Evolutionary conservation across 139 green algal genomes (phyloP).

Genomic region (Spirogloea muscicola): DNA sequence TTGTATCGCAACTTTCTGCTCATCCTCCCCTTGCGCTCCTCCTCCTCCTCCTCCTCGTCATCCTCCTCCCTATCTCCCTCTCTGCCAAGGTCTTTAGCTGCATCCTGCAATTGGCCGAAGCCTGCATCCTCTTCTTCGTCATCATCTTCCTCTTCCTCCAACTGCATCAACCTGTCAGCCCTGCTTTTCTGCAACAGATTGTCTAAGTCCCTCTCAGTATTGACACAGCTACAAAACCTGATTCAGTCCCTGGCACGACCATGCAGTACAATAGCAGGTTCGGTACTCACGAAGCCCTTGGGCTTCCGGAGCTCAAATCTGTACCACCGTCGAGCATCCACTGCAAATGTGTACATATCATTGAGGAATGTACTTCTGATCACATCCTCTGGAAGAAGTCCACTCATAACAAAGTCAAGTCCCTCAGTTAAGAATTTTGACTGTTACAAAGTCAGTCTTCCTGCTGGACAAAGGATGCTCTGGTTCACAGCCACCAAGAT

Average conservation of each 20-base stretch:
- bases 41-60: constrained; percentile 1
- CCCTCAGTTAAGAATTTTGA: too few relatives aligned
- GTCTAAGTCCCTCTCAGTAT: neutral
- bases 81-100: neutral
- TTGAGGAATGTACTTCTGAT: constrained; percentile 57
- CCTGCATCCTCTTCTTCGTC: constrained; percentile 4
- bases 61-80: constrained; percentile 22
- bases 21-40: constrained; percentile 1
- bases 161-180: neutral
- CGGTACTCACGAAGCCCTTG: too few relatives aligned
- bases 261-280: too few relatives aligned
- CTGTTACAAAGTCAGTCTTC: too few relatives aligned
- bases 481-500: too few relatives aligned
- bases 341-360: constrained; percentile 52
- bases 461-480: too few relatives aligned
- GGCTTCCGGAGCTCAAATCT: constrained; percentile 58
- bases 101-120: neutral
- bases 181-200: neutral
- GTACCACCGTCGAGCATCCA: constrained; percentile 64
- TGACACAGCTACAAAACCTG: too few relatives aligned
- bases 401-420: too few relatives aligned
- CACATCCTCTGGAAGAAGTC: too few relatives aligned
- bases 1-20: neutral
- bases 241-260: too few relatives aligned
- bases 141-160: constrained; percentile 2